Base-by-base conservation (phyloP, 2,329 filamentous ascomycete genomes). In the Penicillium sclerotiorum region DNA sequence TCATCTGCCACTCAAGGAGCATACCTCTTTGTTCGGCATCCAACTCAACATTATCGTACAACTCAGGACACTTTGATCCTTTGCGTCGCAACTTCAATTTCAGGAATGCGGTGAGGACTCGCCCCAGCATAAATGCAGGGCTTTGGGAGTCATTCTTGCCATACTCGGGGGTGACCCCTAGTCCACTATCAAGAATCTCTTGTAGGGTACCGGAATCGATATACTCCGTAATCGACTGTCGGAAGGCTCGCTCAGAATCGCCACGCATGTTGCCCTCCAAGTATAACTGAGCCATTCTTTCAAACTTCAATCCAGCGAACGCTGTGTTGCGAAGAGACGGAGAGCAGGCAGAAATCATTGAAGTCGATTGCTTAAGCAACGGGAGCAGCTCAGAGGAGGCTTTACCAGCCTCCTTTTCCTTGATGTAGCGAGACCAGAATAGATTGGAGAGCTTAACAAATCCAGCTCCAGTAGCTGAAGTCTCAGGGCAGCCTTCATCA, bases 401-500 rank as follows among this genome's bases (percentile, higher is more conserved):
- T 49, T 66, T 65, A 1, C 67, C 65, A 28, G 61, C 49, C 49
- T 74, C 69, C 42, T 71, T 73, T 39, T 71, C 68, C 47, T 74
- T 71, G 18, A 75, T 60, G 47, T 77, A 78, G 8, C 73, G 69
- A 38, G 71, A 72, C 76, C 76, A 79, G 52, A 73, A 76, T 4
- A 74, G 53, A 50, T 77, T 77, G 0, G 76, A 78, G 35, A 78
- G 47, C 22, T 71, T 73, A 13, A 73, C 65, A 46, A 72, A 59
- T 9, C 61, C 61, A 47, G 58, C 52, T 1, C 65, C 64, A 37
- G 60, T 58, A 17, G 48, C 60, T 20, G 48, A 45, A 7, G 37
- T n/a, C 13, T 65, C 62, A 1, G 47, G 20, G 2, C 47, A n/a
- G 12, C 13, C 28, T 20, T 52, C 45, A 7, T 53, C 51, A 5